Conservation (phyloP, 441 rosid species). For the California macrophylla region DNA sequence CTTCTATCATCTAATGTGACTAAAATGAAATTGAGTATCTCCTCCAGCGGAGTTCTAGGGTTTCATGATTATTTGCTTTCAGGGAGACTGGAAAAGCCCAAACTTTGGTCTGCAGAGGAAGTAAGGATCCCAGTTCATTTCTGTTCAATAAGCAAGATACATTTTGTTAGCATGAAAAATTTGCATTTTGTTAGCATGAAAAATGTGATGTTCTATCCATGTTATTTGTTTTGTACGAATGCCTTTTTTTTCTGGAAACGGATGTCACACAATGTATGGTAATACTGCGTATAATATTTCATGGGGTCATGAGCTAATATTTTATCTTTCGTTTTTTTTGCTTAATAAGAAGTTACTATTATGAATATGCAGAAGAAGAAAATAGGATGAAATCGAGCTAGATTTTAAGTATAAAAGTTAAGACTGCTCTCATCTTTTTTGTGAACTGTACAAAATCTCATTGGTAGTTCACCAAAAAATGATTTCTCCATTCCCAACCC, state of each 20-base stretch:
- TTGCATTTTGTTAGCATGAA: too few species aligned
- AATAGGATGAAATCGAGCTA: background rate
- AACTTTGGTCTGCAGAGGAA: slow-evolving; percentile 93
- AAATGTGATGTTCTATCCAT: background rate
- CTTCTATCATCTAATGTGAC: slow-evolving; percentile 55
- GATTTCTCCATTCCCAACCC: background rate
- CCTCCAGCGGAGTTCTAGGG: slow-evolving; percentile 39
- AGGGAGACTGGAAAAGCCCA: slow-evolving; percentile 73
- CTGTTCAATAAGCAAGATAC: background rate
- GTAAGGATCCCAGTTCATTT: slow-evolving; percentile 36
- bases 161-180: background rate
- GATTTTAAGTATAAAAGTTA: background rate
- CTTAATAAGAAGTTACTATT: background rate
- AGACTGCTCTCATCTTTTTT: background rate
- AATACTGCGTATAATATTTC: background rate
- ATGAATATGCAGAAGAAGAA: background rate
- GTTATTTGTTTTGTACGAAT: background rate
- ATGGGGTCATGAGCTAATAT: background rate
- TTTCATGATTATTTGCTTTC: slow-evolving; percentile 65
- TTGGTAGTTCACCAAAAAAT: background rate
- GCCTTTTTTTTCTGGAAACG: background rate
- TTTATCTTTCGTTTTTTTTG: background rate
- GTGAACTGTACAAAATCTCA: background rate
- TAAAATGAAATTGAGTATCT: slow-evolving; percentile 39
- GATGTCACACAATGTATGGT: background rate